phyloP scores from a whole-genome alignment of 1,284 basidiomycete species.

The Ceratobasidium theobromae region DNA sequence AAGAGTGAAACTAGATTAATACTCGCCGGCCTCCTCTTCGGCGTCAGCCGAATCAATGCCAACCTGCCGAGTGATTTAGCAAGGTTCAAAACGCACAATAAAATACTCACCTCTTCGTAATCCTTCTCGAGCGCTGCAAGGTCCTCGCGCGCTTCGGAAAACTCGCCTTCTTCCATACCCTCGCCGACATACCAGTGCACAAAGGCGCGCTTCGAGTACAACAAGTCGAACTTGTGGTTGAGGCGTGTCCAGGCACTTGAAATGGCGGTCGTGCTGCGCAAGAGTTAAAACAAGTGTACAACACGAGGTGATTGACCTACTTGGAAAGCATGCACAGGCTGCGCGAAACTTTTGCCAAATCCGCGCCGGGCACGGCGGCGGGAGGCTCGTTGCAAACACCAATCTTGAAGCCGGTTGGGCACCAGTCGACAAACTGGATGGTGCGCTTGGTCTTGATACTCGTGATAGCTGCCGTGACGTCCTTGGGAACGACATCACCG shows the following conservation, averaged over 20 bases:
- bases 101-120: constrained; percentile 93
- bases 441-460: constrained; percentile 96
- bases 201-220: constrained; percentile 91
- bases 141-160: constrained; percentile 96
- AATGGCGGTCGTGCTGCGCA: constrained; percentile 83
- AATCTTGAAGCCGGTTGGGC: constrained; percentile 56
- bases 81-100: no score
- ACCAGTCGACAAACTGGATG: constrained; percentile 99
- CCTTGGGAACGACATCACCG: constrained; percentile 97
- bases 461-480: constrained; percentile 90
- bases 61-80: no score
- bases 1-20: constrained; percentile 33
- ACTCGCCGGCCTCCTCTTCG: constrained; percentile 37
- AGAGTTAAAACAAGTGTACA: constrained; percentile 32
- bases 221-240: constrained; percentile 98
- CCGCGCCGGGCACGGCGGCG: constrained; percentile 88
- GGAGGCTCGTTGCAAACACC: constrained; percentile 98
- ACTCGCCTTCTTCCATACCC: constrained; percentile 99
- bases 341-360: constrained; percentile 91
- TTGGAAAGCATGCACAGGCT: constrained; percentile 97
- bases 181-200: constrained; percentile 96
- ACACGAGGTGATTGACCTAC: constrained; percentile 44
- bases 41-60: constrained; percentile 38
- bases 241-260: constrained; percentile 85
- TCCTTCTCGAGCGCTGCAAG: constrained; percentile 97